phyloP scores from a whole-genome alignment of 192 early-diverging fungal genomes.

The Phycomyces nitens region DNA sequence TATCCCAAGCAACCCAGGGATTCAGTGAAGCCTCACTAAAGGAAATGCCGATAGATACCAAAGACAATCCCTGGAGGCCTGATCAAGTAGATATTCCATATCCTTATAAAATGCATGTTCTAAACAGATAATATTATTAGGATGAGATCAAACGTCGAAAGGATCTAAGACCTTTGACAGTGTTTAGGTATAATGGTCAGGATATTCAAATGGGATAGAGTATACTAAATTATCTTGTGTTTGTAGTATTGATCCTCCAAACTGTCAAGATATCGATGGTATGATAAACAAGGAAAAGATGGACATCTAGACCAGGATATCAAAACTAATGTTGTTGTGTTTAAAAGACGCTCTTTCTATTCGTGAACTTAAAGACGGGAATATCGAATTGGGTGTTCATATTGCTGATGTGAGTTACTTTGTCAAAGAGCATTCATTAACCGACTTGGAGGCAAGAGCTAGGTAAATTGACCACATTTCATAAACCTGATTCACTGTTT shows the following conservation, averaged over 20 bases:
- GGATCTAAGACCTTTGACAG: conserved; percentile 35
- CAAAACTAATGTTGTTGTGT: neutral
- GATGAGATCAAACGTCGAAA: conserved; percentile 40
- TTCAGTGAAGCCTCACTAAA: conserved; percentile 60
- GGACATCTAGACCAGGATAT: too few relatives aligned
- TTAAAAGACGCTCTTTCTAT: conserved; percentile 61
- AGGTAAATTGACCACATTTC: conserved; percentile 17
- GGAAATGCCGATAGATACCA: conserved; percentile 62
- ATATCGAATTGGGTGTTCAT: conserved; percentile 70
- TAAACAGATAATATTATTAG: neutral
- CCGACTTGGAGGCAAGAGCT: conserved; percentile 66
- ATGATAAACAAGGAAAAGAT: too few relatives aligned
- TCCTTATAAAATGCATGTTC: neutral
- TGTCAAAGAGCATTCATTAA: conserved; percentile 56
- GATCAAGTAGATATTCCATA: conserved; percentile 11
- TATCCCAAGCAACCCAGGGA: conserved; percentile 66
- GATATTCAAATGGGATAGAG: neutral
- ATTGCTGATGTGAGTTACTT: conserved; percentile 77
- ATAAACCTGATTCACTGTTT: too few relatives aligned
- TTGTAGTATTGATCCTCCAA: conserved; percentile 73
- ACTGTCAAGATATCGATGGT: conserved; percentile 79
- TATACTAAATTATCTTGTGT: conserved; percentile 17
- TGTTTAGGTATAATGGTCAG: conserved; percentile 14
- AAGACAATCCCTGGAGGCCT: conserved; percentile 52
- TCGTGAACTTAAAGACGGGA: conserved; percentile 40